Evolutionary conservation across 352 stramenopile genomes (phyloP), one percentile per base, ranked within the genome.

Genomic region (Globisporangium takayamanum): DNA sequence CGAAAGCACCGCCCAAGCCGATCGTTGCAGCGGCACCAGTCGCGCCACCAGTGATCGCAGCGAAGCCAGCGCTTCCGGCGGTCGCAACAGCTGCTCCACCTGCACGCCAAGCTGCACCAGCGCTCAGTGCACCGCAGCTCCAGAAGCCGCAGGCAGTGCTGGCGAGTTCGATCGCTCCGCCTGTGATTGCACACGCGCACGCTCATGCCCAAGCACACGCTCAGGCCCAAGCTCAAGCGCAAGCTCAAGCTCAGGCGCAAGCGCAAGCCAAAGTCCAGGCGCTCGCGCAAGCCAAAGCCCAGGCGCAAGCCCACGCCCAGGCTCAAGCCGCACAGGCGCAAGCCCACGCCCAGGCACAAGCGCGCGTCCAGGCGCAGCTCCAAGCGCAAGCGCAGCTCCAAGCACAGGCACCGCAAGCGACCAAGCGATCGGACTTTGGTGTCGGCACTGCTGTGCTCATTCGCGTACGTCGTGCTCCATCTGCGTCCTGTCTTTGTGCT

Each of bases 391-490:
- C 57, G 15, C 41, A 53, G 16, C 57, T 66, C 11, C 65, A 69
- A 46, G 22, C 57, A 11, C 44, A 49, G 14, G 30, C 67, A 5
- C 33, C 6, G 7, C 48, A 53, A n/a, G 30, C 67, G 8, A 58
- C 78, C 7, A 82, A 70, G 49, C 68, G 81, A n/a, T 69, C 77
- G 2, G 79, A 91, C 57, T 85, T 88, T 70, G 67, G 74, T 1
- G 73, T 88, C 16, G 81, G 79, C 7, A 84, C 77, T 0, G 71
- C 67, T 18, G 81, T 92, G 18, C 68, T 89, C 42, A 92, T 92
- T 49, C 73, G 78, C 41, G 81, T 92, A 71, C 36, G 70, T 62
- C 44, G 12, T 15, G 7, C n/a, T 22, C 22, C 5, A 22, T 44
- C 57, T n/a, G 7, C 25, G 14, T 48, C 7, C n/a, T 49, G 44